Evolutionary conservation across 345 rosid genomes (phyloP), one percentile per base, ranked within the genome.

Genomic region (Combretum micranthum): DNA sequence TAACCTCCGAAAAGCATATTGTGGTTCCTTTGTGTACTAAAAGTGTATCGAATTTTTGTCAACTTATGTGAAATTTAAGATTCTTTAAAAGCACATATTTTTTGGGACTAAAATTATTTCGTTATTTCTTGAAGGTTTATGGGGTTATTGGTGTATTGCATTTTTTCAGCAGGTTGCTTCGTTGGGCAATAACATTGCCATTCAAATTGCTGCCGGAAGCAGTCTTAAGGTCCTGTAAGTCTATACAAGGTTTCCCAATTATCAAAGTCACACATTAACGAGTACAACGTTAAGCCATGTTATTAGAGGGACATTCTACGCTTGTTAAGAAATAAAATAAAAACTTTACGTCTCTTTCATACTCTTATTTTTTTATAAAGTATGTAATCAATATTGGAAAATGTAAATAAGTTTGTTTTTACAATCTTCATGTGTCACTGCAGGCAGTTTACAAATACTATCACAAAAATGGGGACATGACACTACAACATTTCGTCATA

Each of bases 101-200:
- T 32, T 32, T 32, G 39, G 7, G 2, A 32, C 3, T 26, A 13
- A 49, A 49, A 10, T 52, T 64, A 3, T 16, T 37, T 66, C 60
- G 48, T 57, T 42, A 22, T 59, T 50, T 76, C 48, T 64, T 73
- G 71, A 67, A 76, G 87, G 82, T 50, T 69, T 65, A 63, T 58
- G 80, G 81, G 83, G 83, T 55, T 78, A 66, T 56, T 78, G 79
- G 72, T 76, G 68, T 47, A 50, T 76, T 61, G 82, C 80, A 25
- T 73, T 73, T 56, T 78, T 78, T 59, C 83, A 74, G 73, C 82
- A 69, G 80, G 77, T 75, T 12, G 86, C 86, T 68, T 81, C 83
- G 16, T 47, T 78, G 64, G 86, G 83, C 64, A 78, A 78, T 58
- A 81, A 75, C 63, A 67, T 75, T 37, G 77, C 82, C 54, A 68